phyloP scores from a whole-genome alignment of 805 yeast genomes.

The Candida montana region DNA sequence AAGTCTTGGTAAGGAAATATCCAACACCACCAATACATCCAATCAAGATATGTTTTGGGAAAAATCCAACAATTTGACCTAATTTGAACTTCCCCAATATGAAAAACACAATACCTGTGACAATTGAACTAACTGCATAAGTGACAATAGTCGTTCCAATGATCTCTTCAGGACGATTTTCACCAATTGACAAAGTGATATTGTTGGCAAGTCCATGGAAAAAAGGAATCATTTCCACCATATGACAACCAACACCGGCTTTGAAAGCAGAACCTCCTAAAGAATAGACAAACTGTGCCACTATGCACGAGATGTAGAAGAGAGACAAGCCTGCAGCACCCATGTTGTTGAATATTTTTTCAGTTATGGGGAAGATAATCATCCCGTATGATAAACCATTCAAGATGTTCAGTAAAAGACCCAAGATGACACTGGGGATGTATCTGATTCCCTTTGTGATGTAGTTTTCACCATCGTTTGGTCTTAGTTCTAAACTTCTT shows the following conservation, averaged over 20 bases:
- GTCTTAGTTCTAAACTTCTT: no score
- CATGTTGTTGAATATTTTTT: conserved; percentile 64
- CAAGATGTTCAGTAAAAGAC: conserved; percentile 76
- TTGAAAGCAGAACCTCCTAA: conserved; percentile 87
- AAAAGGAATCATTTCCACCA: conserved; percentile 98
- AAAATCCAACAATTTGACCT: conserved; percentile 88
- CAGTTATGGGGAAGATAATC: conserved; percentile 93
- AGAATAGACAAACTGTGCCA: conserved; percentile 83
- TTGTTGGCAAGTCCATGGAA: conserved; percentile 90
- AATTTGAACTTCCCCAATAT: conserved; percentile 70
- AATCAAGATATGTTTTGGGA: conserved; percentile 91
- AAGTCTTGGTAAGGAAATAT: conserved; percentile 83
- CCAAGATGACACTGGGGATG: conserved; percentile 79
- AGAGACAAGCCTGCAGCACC: conserved; percentile 90
- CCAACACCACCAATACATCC: conserved; percentile 99
- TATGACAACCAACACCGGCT: conserved; percentile 93
- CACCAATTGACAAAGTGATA: conserved; percentile 54
- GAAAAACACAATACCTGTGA: conserved; percentile 82
- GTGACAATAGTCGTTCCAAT: conserved; percentile 84
- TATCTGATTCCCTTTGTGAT: conserved; percentile 18
- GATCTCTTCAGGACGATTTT: conserved; percentile 43
- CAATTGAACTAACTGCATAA: conserved; percentile 73
- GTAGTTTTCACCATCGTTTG: conserved; percentile 11
- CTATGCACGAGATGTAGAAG: conserved; percentile 87
- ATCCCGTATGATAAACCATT: conserved; percentile 96